Conservation (phyloP, 2,329 filamentous ascomycete species). For the Stachybotrys chlorohalonatus region DNA sequence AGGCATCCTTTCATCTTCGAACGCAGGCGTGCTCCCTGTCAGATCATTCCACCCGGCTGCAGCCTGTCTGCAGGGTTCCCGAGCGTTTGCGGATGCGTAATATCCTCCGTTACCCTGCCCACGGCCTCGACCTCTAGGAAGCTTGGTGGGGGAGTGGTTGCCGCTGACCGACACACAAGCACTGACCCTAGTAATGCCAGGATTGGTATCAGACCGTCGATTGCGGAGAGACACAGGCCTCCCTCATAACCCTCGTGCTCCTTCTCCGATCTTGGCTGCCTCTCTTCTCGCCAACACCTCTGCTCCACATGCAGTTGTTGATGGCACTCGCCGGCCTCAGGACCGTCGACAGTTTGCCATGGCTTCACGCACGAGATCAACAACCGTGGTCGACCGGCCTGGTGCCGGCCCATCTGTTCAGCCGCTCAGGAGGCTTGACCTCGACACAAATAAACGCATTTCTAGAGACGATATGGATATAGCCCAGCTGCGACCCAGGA, state of each 20-base stretch:
- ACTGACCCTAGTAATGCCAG: neutral
- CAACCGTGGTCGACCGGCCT: constrained; percentile 13
- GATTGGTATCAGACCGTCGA: neutral
- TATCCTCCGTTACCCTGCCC: neutral
- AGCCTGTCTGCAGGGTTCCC: neutral
- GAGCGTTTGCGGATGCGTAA: neutral
- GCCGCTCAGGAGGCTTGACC: neutral
- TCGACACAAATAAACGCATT: neutral
- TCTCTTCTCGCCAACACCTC: neutral
- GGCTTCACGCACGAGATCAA: constrained; percentile 13
- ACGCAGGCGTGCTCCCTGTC: neutral
- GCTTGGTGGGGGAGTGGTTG: neutral
- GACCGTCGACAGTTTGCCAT: constrained; percentile 8
- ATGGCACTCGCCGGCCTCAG: constrained; percentile 8
- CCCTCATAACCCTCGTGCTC: neutral
- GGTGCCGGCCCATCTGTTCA: constrained; percentile 9
- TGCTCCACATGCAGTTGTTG: constrained; percentile 10
- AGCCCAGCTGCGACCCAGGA: neutral
- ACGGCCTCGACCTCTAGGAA: neutral
- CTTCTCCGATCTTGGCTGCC: neutral
- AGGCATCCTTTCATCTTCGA: neutral
- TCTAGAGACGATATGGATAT: neutral
- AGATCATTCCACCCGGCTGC: neutral
- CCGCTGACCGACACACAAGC: neutral
- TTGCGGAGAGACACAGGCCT: neutral